Evolutionary conservation across 768 basidiomycete genomes (phyloP).

Genomic region (Psilocybe tampanensis): DNA sequence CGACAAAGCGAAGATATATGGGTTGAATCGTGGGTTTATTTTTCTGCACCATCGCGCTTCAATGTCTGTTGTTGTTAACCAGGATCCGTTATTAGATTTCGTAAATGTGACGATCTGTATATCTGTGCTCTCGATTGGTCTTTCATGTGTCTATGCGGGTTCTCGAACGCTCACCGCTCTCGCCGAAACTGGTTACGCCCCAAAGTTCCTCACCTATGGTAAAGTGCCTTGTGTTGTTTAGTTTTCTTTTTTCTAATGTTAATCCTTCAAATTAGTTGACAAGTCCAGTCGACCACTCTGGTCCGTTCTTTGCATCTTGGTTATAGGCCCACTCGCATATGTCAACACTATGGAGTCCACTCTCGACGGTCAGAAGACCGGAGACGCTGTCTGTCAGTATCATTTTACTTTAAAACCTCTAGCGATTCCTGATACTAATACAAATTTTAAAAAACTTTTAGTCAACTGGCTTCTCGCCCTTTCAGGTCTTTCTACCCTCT

Average conservation of each 20-base stretch:
- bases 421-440: not conserved
- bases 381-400: slow-evolving; percentile 40
- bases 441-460: slow-evolving; percentile 9
- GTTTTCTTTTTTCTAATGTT: not conserved
- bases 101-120: slow-evolving; percentile 48
- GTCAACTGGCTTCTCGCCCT: slow-evolving; percentile 47
- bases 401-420: not conserved
- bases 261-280: slow-evolving; percentile 27
- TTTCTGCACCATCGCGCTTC: not conserved
- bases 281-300: slow-evolving; percentile 49
- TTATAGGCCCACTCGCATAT: slow-evolving; percentile 43
- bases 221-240: not conserved
- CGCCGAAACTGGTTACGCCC: slow-evolving; percentile 49
- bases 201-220: slow-evolving; percentile 42
- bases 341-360: slow-evolving; percentile 26
- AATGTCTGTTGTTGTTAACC: not conserved
- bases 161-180: slow-evolving; percentile 48
- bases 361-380: slow-evolving; percentile 13
- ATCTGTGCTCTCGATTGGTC: slow-evolving; percentile 47
- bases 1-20: slow-evolving; percentile 40
- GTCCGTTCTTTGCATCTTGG: slow-evolving; percentile 38
- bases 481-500: slow-evolving; percentile 48
- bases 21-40: slow-evolving; percentile 38
- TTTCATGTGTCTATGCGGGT: slow-evolving; percentile 48
- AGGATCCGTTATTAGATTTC: slow-evolving; percentile 28